Percentiles rank a stretch among this genome's conserved stretches.
phyloP scores from a whole-genome alignment of 306 rosid species.

The Quercus ilex region DNA sequence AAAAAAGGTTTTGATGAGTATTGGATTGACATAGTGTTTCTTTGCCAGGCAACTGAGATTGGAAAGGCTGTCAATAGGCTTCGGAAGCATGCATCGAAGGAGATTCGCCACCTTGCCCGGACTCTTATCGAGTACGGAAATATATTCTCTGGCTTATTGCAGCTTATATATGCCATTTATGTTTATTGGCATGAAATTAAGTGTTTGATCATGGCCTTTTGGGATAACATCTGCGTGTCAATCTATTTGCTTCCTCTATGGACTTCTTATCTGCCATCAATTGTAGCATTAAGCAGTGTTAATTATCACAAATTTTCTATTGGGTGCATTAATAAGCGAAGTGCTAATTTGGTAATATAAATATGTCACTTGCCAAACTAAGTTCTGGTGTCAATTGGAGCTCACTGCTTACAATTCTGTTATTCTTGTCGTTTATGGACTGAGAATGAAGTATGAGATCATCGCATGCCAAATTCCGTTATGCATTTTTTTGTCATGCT shows the following conservation, averaged over 20 bases:
- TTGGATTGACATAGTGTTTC: conserved; percentile 17
- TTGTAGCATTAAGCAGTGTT: background rate
- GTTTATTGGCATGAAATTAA: conserved; percentile 14
- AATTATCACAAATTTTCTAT: background rate
- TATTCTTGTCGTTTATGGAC: background rate
- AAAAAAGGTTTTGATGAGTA: background rate
- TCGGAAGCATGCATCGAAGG: conserved; percentile 61
- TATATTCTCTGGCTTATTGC: background rate
- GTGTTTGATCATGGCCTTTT: background rate
- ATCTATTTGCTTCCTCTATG: background rate
- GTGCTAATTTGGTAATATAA: background rate
- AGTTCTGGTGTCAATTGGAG: background rate
- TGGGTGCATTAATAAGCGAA: background rate
- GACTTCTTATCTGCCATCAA: background rate
- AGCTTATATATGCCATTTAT: background rate
- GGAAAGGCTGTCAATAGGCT: conserved; percentile 79
- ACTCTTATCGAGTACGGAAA: conserved; percentile 60
- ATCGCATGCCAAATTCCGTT: background rate
- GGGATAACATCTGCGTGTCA: background rate
- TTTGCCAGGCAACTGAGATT: conserved; percentile 83
- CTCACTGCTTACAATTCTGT: background rate
- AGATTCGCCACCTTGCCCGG: conserved; percentile 56
- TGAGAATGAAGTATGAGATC: background rate
- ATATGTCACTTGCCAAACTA: background rate
- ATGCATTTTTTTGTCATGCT: background rate